A percentile compares a stretch with the other conserved stretches of the same genome.
These are phyloP conservation scores for Elongisporangium undulatum DNA, from an alignment of 352 stramenopile species.

Conservation along the genomic window DNA sequence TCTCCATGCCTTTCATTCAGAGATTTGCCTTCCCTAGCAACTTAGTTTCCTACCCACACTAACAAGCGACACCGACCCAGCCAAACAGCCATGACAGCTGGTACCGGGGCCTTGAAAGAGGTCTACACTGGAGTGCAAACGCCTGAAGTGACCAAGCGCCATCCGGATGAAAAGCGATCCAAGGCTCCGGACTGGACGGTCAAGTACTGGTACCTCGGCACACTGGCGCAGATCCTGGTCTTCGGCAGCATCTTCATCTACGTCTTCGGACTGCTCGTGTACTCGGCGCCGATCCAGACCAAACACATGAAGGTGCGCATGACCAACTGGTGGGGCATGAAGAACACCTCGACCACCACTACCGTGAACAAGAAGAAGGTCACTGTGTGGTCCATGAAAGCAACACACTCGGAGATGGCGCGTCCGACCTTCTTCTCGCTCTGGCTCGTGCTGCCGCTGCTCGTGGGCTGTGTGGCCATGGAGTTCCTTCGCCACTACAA, in stretches of 20 bases:
- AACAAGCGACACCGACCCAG: not conserved
- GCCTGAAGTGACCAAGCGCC: not conserved
- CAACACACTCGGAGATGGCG: conserved; percentile 36
- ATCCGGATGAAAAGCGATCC: not conserved
- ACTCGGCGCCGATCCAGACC: conserved; percentile 16
- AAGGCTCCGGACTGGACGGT: conserved; percentile 1
- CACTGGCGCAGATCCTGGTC: conserved; percentile 2
- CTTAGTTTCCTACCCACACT: not conserved
- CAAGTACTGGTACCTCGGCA: conserved; percentile 12
- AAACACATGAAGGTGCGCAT: conserved; percentile 11
- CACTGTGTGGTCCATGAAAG: not conserved
- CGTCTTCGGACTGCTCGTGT: conserved; percentile 16
- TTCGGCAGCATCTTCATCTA: conserved; percentile 11
- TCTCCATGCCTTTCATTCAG: not conserved
- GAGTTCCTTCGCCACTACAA: conserved; percentile 34
- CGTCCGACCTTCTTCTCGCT: conserved; percentile 51
- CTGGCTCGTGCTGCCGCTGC: conserved; percentile 29
- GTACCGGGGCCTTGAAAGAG: not conserved
- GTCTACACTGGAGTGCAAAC: not conserved
- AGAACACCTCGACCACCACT: not conserved
- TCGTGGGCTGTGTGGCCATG: conserved; percentile 30
- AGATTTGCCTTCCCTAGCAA: not conserved
- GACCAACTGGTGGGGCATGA: conserved; percentile 11
- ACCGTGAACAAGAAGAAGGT: not conserved
- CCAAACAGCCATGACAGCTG: not conserved